Conservation (phyloP, 1,139 yeast genomes). For the Suhomyces kunorum region DNA sequence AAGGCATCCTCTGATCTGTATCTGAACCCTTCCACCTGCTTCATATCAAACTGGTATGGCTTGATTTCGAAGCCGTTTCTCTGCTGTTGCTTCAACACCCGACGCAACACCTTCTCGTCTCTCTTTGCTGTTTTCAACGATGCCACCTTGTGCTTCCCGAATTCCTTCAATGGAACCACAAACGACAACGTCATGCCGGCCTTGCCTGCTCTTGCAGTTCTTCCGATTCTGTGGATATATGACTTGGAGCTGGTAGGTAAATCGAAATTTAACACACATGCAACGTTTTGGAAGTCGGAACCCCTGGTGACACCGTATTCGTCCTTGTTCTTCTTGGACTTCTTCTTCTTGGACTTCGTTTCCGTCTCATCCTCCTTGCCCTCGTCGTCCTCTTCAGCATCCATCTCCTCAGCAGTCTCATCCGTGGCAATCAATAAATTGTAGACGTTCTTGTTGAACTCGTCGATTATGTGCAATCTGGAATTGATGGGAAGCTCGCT, state of each 20-base stretch:
- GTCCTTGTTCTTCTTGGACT: constrained; percentile 59
- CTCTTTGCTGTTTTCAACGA: constrained; percentile 66
- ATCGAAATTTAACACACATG: constrained; percentile 95
- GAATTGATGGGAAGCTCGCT: constrained; percentile 93
- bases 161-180: constrained; percentile 79
- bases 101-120: constrained; percentile 81
- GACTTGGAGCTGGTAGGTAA: constrained; percentile 88
- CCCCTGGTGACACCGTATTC: constrained; percentile 92
- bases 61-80: constrained; percentile 69
- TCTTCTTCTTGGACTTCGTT: constrained; percentile 21
- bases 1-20: constrained; percentile 97
- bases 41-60: constrained; percentile 90
- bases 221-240: constrained; percentile 91
- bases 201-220: constrained; percentile 98
- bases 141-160: constrained; percentile 88
- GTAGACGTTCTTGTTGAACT: constrained; percentile 88
- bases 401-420: constrained; percentile 59
- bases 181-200: constrained; percentile 94
- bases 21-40: constrained; percentile 92
- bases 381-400: constrained; percentile 51
- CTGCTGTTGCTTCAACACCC: constrained; percentile 76
- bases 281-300: constrained; percentile 93
- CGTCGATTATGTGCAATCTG: constrained; percentile 91
- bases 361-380: constrained; percentile 18
- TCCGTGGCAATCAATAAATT: constrained; percentile 92